Conservation (phyloP, 306 rosid genomes). For the Vigna unguiculata region DNA sequence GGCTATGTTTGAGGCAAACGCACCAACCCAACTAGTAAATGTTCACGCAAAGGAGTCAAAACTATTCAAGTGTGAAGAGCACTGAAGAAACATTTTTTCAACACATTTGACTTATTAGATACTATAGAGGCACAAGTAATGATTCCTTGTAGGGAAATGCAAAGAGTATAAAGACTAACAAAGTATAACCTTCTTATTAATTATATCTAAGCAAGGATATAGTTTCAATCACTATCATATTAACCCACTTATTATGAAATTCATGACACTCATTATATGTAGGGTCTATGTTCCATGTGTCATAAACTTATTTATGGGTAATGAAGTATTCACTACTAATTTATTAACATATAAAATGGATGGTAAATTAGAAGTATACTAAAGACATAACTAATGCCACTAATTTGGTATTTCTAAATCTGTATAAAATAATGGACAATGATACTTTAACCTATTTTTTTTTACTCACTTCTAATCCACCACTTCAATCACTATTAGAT, state of each 20-base stretch:
- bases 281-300: background rate
- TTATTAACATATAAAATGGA: too few species aligned
- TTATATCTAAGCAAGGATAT: background rate
- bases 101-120: constrained; percentile 51
- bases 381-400: too few species aligned
- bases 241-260: constrained; percentile 13
- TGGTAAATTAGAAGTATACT: too few species aligned
- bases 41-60: constrained; percentile 26
- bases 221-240: constrained; percentile 3
- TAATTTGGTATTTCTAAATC: too few species aligned
- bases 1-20: constrained; percentile 17
- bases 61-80: constrained; percentile 48
- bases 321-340: background rate
- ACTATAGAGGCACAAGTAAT: constrained; percentile 41
- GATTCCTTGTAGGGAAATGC: constrained; percentile 33
- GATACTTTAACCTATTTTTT: too few species aligned
- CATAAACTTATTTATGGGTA: background rate
- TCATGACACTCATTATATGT: background rate
- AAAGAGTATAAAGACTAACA: background rate
- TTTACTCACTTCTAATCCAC: too few species aligned
- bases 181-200: background rate
- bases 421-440: too few species aligned
- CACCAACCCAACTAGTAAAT: constrained; percentile 45
- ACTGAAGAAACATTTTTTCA: constrained; percentile 40
- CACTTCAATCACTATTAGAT: too few species aligned